phyloP scores from a whole-genome alignment of 78 protist species.

The Thecamonas trahens region DNA sequence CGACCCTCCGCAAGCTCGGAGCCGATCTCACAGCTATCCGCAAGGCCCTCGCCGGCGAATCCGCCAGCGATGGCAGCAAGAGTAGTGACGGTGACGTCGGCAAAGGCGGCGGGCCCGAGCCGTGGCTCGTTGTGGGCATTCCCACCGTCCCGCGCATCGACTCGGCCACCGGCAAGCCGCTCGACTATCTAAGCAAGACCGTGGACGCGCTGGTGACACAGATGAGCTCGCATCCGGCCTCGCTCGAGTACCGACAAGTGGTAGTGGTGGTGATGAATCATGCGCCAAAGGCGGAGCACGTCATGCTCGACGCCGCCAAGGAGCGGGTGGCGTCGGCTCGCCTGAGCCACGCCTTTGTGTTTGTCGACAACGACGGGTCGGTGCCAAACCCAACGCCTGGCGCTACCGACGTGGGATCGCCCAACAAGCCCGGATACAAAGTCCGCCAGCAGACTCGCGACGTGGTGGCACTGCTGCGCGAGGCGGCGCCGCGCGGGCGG shows the following conservation, averaged over 20 bases:
- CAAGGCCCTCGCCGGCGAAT: no score
- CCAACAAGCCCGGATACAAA: neutral
- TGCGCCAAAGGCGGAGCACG: neutral
- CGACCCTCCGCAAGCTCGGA: no score
- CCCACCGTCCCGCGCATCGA: constrained; percentile 16
- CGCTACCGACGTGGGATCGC: neutral
- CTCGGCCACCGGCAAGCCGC: neutral
- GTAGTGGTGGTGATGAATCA: neutral
- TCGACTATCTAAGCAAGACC: constrained; percentile 14
- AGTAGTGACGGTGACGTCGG: no score
- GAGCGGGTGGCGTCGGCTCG: neutral
- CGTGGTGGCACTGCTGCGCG: constrained; percentile 1
- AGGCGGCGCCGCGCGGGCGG: neutral
- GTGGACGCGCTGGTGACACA: neutral
- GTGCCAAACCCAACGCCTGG: neutral
- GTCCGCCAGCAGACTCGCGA: constrained; percentile 1
- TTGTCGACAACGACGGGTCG: neutral
- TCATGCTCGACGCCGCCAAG: neutral
- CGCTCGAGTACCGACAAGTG: neutral
- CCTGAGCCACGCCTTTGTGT: neutral
- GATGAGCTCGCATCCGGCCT: neutral
- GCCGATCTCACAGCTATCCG: no score
- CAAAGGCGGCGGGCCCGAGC: no score
- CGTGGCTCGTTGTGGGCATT: constrained; percentile 11
- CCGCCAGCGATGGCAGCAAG: no score